A percentile compares a stretch with the other conserved stretches of the same genome.
phyloP scores from a whole-genome alignment of 2,329 filamentous ascomycete genomes.

The Clonostachys solani region DNA sequence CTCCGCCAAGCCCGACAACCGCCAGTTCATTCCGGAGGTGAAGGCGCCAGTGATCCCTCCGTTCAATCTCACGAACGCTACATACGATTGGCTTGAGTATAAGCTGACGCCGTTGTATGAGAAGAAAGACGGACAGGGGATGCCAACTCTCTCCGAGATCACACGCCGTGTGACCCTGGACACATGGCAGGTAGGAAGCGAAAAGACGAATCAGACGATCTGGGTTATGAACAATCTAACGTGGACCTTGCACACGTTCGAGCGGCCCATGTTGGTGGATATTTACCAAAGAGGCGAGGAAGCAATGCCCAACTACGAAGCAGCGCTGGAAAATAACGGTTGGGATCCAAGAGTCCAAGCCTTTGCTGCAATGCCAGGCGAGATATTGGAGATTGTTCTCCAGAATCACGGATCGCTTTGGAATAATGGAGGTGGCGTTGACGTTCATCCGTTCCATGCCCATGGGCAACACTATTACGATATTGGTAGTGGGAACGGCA shows the following conservation, averaged over 20 bases:
- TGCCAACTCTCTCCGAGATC: slow-evolving; percentile 38
- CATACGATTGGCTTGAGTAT: slow-evolving; percentile 38
- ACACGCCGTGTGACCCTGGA: slow-evolving; percentile 44
- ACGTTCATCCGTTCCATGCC: slow-evolving; percentile 49
- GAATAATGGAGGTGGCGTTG: slow-evolving; percentile 35
- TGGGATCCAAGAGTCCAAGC: slow-evolving; percentile 46
- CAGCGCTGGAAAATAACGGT: slow-evolving; percentile 42
- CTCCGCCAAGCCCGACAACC: slow-evolving; percentile 7
- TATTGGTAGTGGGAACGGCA: slow-evolving; percentile 46
- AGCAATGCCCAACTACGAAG: slow-evolving; percentile 42
- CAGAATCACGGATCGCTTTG: slow-evolving; percentile 11
- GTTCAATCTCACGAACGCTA: slow-evolving; percentile 24
- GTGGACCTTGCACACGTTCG: slow-evolving; percentile 21
- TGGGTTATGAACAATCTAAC: slow-evolving; percentile 24
- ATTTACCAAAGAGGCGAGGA: slow-evolving; percentile 43
- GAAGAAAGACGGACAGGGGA: slow-evolving; percentile 7
- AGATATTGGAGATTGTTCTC: slow-evolving; percentile 48
- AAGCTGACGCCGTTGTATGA: slow-evolving; percentile 29
- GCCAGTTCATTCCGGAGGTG: slow-evolving; percentile 3
- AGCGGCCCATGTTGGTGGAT: slow-evolving; percentile 42
- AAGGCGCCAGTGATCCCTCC: slow-evolving; percentile 3
- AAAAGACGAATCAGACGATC: background rate
- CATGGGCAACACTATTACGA: slow-evolving; percentile 53
- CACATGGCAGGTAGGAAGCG: slow-evolving; percentile 3
- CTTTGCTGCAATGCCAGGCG: slow-evolving; percentile 50